Percentiles rank a stretch among this genome's conserved stretches.
Evolutionary conservation across 148 eudicot genomes (phyloP).

Genomic region (Cornus controversa): DNA sequence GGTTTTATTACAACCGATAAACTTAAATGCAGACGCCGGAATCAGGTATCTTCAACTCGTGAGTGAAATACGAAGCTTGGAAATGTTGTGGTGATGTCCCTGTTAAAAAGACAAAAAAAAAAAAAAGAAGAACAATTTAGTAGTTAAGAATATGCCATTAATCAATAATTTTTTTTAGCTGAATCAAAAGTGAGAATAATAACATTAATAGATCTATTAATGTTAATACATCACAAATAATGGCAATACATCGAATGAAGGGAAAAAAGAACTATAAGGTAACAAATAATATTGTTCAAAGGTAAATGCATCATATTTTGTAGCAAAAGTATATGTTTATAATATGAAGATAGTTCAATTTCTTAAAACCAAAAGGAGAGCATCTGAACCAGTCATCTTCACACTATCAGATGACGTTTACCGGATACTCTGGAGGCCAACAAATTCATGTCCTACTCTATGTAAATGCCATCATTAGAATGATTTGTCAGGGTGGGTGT

Average conservation of each 20-base stretch:
- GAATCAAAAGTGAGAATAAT: too few relatives aligned
- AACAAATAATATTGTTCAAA: too few relatives aligned
- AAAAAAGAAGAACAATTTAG: background rate
- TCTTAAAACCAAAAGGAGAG: background rate
- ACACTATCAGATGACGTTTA: background rate
- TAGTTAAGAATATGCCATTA: background rate
- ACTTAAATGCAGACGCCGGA: constrained; percentile 1
- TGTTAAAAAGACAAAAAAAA: constrained; percentile 23
- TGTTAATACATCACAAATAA: too few relatives aligned
- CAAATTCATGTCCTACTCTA: background rate
- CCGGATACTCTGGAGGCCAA: too few relatives aligned
- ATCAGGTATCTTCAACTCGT: constrained; percentile 74
- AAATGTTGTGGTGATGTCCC: constrained; percentile 89
- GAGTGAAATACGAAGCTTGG: constrained; percentile 94
- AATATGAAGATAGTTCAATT: too few relatives aligned
- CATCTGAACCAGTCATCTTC: background rate
- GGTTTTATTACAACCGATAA: background rate
- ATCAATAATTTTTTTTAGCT: background rate
- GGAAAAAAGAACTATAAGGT: too few relatives aligned
- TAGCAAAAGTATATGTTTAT: too few relatives aligned
- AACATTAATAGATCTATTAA: too few relatives aligned
- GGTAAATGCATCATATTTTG: too few relatives aligned
- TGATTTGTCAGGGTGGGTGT: too few relatives aligned
- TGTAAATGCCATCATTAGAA: background rate
- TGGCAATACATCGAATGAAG: too few relatives aligned